Conservation (phyloP, 2,329 filamentous ascomycete species). For the Pseudogymnoascus sp. region DNA sequence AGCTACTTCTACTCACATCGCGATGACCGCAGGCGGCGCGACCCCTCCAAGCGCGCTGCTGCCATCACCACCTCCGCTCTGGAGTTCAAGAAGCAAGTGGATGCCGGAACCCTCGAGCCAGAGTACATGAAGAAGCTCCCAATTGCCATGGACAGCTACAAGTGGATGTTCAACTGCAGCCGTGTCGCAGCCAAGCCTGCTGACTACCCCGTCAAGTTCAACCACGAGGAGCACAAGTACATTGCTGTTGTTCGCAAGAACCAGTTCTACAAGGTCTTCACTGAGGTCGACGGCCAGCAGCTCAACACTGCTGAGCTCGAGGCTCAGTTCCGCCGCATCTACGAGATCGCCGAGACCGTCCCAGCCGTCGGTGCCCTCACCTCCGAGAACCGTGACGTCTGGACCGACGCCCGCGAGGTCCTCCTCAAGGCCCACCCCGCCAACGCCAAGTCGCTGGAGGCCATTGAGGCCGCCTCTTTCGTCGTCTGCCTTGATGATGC, state of each 20-base stretch:
- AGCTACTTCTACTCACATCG: slow-evolving; percentile 99
- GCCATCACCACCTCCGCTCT: slow-evolving; percentile 78
- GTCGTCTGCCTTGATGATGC: slow-evolving; percentile 90
- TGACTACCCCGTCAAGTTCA: slow-evolving; percentile 78
- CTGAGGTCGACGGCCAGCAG: slow-evolving; percentile 74
- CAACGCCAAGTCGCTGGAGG: slow-evolving; percentile 70
- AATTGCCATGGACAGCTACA: slow-evolving; percentile 96
- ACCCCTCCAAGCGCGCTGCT: slow-evolving; percentile 87
- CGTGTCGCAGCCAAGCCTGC: slow-evolving; percentile 74
- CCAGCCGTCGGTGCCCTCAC: slow-evolving; percentile 79
- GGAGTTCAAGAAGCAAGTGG: slow-evolving; percentile 92
- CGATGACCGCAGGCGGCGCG: slow-evolving; percentile 78
- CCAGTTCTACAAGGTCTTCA: slow-evolving; percentile 87
- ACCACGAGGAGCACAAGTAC: slow-evolving; percentile 68
- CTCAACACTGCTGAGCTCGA: slow-evolving; percentile 86
- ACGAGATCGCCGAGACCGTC: slow-evolving; percentile 64
- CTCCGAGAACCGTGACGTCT: slow-evolving; percentile 86
- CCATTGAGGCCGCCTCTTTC: slow-evolving; percentile 84
- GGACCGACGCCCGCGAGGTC: slow-evolving; percentile 73
- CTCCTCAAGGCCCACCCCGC: slow-evolving; percentile 68
- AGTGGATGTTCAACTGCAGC: slow-evolving; percentile 97
- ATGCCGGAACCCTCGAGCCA: slow-evolving; percentile 73
- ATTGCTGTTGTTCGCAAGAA: slow-evolving; percentile 90
- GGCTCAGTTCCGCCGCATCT: slow-evolving; percentile 77
- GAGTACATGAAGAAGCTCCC: slow-evolving; percentile 98